A percentile compares a stretch with the other conserved stretches of the same genome.
Evolutionary conservation across 352 stramenopile genomes (phyloP).

Genomic region (Pythium insidiosum): DNA sequence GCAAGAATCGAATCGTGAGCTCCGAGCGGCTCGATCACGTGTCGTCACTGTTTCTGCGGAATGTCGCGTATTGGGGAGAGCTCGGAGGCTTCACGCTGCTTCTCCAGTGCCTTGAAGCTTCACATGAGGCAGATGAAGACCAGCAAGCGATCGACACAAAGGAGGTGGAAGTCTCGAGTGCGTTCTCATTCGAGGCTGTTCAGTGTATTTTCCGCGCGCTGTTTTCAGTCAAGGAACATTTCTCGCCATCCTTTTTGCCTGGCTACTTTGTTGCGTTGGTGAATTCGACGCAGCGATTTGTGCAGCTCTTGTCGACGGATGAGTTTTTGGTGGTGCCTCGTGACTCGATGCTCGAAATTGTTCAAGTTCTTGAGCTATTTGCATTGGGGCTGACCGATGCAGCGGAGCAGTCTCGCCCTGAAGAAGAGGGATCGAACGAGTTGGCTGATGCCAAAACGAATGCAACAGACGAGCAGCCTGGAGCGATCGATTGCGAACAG

Average conservation of each 20-base stretch:
- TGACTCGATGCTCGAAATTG: conserved; percentile 42
- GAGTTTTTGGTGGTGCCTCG: conserved; percentile 34
- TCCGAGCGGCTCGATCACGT: no score
- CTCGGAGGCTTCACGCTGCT: conserved; percentile 47
- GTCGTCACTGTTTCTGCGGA: conserved; percentile 31
- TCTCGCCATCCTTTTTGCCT: conserved; percentile 28
- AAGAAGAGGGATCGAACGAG: no score
- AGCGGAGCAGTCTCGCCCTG: no score
- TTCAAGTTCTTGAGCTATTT: conserved; percentile 52
- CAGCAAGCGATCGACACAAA: conserved; percentile 5
- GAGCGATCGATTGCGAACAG: no score
- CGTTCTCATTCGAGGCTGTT: conserved; percentile 44
- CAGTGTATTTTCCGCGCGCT: conserved; percentile 45
- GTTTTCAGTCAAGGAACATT: conserved; percentile 53
- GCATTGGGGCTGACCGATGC: no score
- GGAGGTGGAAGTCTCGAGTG: no score
- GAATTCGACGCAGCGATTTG: conserved; percentile 18
- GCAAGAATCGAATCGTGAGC: no score
- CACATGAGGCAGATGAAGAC: conserved; percentile 2
- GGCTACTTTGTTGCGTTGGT: conserved; percentile 28
- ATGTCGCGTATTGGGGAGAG: no score
- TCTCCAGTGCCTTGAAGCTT: conserved; percentile 26
- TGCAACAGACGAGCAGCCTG: no score
- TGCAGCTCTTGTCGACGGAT: conserved; percentile 11
- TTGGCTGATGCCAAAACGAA: no score